Base-by-base conservation (phyloP, 768 basidiomycete genomes). In the Fistulinella prunicolor region DNA sequence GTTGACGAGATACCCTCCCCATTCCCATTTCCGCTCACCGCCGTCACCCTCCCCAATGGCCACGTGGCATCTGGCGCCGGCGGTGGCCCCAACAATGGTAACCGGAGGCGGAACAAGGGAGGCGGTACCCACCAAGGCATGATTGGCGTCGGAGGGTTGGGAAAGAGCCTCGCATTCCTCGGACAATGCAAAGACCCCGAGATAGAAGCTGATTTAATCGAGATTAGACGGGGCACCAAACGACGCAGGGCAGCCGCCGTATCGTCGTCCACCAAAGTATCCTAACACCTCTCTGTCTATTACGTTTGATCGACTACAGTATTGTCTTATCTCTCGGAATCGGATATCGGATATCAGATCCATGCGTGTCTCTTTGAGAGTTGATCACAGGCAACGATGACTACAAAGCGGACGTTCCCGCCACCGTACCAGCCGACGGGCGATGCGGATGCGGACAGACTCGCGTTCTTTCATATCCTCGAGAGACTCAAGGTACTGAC, bases 401-500 rank as follows among this genome's bases (percentile, higher is more conserved):
- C 39, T 30, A 48, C 37, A 16, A 67, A 66, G 43, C 77, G 85
- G 17, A 62, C 66, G 2, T 86, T 85, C 51, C 79, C 80, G 3
- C 83, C 83, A 0, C 70, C 81, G 7, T 90, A 88, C 57, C 45
- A 49, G 3, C 60, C 78, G 0, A 73, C 75, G 0, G 79, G 85
- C 4, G 71, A 89, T 50, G 59, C 54, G 10, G 73, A 78, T 7
- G 56, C 68, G 4, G 94, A 96, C 63, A 79, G 82, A 44, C 80
- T 98, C 12, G 92, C 88, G 0, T 96, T 95, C 63, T 83, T 97
- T 45, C 95, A 98, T 59, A 70, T 95, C 14, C 67, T 98, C 0
- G 93, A 95, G 66, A 74, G 82, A 55, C 71, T 98, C 28, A 97
- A 98, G 82, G 94, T 90, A 47, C 17, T 13, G 14, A n/a, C 20